Base-by-base conservation (phyloP, 2,329 filamentous ascomycete genomes). In the Clarireedia monteithiana region DNA sequence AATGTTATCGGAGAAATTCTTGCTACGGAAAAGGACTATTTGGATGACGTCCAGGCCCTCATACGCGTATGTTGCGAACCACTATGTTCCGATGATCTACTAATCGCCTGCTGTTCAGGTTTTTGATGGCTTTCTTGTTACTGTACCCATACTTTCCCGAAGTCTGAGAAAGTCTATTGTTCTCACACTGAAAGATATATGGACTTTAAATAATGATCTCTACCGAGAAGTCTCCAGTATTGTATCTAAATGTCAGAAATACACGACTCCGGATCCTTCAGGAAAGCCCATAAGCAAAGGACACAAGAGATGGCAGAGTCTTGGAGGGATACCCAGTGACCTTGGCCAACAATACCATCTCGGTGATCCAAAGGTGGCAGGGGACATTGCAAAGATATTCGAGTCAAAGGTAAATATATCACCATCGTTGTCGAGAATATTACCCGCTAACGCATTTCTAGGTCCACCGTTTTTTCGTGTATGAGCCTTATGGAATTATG, bases 401-500 rank as follows among this genome's bases (percentile, higher is more conserved):
- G 74, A 73, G 9, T 79, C 77, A 63, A 83, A 80, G 73, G 83
- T 81, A 34, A 46, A 62, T 48, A 44, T 42, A 44, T 5, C 14
- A 26, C 6, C 4, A 1, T 14, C 9, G 2, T 5, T 30, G 6
- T 5, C 30, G 39, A 3, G 30, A 39, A 10, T 9, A n/a, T 26
- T 30, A 50, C 1, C 34, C 17, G 12, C n/a, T 54, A 14, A 54
- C 34, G 30, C 15, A 42, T 50, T 20, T 40, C 27, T 27, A 95
- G 89, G 85, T 95, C 73, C 81, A 82, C 58, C 83, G 84, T 0
- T 94, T 97, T 72, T 87, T 88, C 67, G 77, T 86, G 50, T 99
- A 99, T 68, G 88, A 95, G 72, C 89, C 95, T 64, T 99, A 96
- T 69, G 88, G 89, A 38, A 87, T 88, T 51, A 92, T 92, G 67